Conservation (phyloP, 176 grass and related monocot genomes). For the Paspalum notatum region DNA sequence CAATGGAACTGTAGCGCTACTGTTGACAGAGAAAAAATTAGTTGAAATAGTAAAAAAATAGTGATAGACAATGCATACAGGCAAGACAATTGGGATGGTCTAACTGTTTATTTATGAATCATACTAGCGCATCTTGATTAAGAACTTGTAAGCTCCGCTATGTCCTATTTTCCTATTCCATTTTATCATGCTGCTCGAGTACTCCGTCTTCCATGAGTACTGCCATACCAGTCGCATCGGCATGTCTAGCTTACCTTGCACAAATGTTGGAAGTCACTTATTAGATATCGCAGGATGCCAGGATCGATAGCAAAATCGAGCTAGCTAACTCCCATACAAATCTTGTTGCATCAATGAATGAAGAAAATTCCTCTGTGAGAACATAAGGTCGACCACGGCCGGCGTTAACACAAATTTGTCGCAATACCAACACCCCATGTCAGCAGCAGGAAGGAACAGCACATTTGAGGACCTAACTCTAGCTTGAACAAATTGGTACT, state of each 20-base stretch:
- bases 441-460: constrained; percentile 34
- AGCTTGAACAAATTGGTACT: constrained; percentile 24
- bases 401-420: constrained; percentile 16
- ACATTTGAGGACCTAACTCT: constrained; percentile 36
- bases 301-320: constrained; percentile 19
- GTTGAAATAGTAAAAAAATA: too few species aligned
- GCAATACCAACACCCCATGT: constrained; percentile 37
- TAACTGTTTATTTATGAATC: too few species aligned
- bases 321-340: constrained; percentile 11
- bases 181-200: background rate
- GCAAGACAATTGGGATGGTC: too few species aligned
- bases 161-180: too few species aligned
- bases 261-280: background rate
- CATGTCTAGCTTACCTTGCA: background rate
- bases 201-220: background rate
- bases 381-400: background rate
- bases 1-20: too few species aligned
- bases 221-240: background rate
- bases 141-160: background rate
- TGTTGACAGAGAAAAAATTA: too few species aligned
- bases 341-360: constrained; percentile 21
- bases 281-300: background rate
- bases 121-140: too few species aligned
- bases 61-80: too few species aligned
- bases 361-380: constrained; percentile 23